Base-by-base conservation (phyloP, 805 yeast species). In the Schizosaccharomyces lindneri region DNA sequence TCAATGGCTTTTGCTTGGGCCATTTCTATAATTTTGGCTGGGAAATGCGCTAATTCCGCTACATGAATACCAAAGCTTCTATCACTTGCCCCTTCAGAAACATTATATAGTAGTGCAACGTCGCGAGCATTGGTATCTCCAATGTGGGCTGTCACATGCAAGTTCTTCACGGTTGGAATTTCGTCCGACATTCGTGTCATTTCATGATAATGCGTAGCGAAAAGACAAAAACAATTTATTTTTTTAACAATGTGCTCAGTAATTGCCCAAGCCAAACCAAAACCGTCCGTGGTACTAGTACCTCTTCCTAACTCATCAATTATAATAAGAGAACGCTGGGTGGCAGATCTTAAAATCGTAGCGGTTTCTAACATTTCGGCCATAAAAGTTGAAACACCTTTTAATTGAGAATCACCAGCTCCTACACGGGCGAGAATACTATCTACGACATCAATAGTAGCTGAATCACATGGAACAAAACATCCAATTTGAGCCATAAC, bases 191-290 rank as follows among this genome's bases (percentile, higher is more conserved):
- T 74, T 43, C 83, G 83, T 0, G 97, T 93, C 63, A 93, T 76
- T 70, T 93, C 98, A 71, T 93, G 97, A 77, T 93, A 93, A 75
- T 93, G 98, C 0, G 98, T 93, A 0, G 98, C 97, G 76, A 93
- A 93, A 62, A 93, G 69, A 0, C 95, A 81, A 71, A 88, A 87
- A 65, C 96, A 83, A 61, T 78, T 76, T 61, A 85, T 78, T 61
- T 83, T 75, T 21, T 76, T 76, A 2, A 93, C 83, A 63, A 90
- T 81, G 71, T 83, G 82, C 68, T 89, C 95, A 65, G 90, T 84
- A 62, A 93, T 93, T 0, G 97, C 84, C 94, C 96, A 93, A 0
- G 98, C 98, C 51, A 93, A 76, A 0, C 98, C 98, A 74, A 93
- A 93, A 0, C 98, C 98, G 72, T 93, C 98, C 71, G 89, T 90